Conservation (phyloP, 192 early-diverging fungal genomes). For the Diversispora eburnea region DNA sequence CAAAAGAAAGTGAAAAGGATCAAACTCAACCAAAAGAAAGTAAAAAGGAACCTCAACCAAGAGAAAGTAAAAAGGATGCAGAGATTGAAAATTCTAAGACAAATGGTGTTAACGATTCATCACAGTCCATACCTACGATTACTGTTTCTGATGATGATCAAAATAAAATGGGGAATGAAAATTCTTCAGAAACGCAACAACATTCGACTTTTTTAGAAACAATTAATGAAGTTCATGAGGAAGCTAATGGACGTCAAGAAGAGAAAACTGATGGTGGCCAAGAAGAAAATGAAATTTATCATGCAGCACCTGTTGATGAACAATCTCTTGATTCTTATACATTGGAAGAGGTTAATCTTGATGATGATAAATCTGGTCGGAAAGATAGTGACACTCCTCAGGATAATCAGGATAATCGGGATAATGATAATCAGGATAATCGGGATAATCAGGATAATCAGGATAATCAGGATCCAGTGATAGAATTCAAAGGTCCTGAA, state of each 20-base stretch:
- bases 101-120: slow-evolving; percentile 11
- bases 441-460: slow-evolving; percentile 16
- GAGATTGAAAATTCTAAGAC: no score
- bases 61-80: no score
- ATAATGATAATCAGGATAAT: no score
- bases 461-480: slow-evolving; percentile 10
- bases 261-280: slow-evolving; percentile 31
- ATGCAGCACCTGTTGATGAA: slow-evolving; percentile 33
- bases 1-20: slow-evolving; percentile 42
- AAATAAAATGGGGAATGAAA: neutral
- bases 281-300: slow-evolving; percentile 33
- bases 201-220: neutral
- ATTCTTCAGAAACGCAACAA: slow-evolving; percentile 7
- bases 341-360: slow-evolving; percentile 41
- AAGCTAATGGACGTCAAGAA: slow-evolving; percentile 36
- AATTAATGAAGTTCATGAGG: slow-evolving; percentile 32
- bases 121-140: slow-evolving; percentile 1
- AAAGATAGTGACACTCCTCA: no score
- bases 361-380: slow-evolving; percentile 26
- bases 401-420: no score
- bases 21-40: slow-evolving; percentile 33
- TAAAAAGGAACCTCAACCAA: slow-evolving; percentile 7
- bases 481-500: slow-evolving; percentile 36
- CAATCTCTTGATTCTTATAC: slow-evolving; percentile 30
- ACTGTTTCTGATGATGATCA: slow-evolving; percentile 12